These are phyloP conservation scores for Arabidopsis arenosa DNA, from an alignment of 345 rosid genomes.

Conservation along the genomic window DNA sequence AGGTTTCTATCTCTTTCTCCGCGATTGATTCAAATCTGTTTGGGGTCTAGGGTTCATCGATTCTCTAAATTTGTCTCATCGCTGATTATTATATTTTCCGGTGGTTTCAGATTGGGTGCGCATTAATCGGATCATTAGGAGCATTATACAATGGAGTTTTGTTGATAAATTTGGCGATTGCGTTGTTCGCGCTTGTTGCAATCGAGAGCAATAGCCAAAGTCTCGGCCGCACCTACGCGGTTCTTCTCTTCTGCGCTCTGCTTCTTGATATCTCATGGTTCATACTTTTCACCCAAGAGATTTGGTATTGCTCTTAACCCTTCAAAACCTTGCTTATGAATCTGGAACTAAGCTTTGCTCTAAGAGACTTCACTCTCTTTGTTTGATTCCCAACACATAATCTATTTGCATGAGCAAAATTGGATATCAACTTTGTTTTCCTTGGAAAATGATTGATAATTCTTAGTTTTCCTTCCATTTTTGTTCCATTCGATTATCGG, in stretches of 20 bases:
- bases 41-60: conserved; percentile 39
- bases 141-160: conserved; percentile 87
- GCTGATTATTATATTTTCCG: background rate
- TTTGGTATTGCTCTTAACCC: conserved; percentile 54
- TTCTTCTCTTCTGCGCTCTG: conserved; percentile 71
- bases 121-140: conserved; percentile 85
- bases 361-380: background rate
- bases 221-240: conserved; percentile 81
- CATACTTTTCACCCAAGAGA: conserved; percentile 64
- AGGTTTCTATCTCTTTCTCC: conserved; percentile 48
- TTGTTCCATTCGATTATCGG: background rate
- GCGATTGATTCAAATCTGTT: conserved; percentile 9
- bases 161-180: conserved; percentile 69
- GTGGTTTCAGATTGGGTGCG: conserved; percentile 69
- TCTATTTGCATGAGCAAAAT: background rate
- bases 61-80: conserved; percentile 5
- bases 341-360: background rate
- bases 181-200: conserved; percentile 86
- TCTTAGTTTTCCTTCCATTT: background rate
- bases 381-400: background rate
- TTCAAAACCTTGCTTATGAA: background rate
- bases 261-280: conserved; percentile 76
- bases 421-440: conserved; percentile 6
- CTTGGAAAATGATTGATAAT: conserved; percentile 6
- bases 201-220: conserved; percentile 86